A percentile compares a stretch with the other conserved stretches of the same genome.
Evolutionary conservation across 805 yeast genomes (phyloP).

Genomic region (Myxozyma kluyveri): DNA sequence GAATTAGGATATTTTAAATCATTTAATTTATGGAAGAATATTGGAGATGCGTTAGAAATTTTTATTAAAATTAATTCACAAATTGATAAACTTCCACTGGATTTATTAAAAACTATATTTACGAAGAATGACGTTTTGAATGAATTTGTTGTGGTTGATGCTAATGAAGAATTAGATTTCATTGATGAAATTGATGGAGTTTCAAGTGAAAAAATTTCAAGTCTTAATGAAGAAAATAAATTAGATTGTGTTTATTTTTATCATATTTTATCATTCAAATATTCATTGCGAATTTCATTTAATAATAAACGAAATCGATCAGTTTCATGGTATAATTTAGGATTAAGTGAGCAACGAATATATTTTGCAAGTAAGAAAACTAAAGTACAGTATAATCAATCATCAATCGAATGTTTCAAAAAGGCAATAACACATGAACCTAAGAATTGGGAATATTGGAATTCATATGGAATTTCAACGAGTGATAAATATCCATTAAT

Average conservation of each 20-base stretch:
- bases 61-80: slow-evolving; percentile 57
- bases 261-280: slow-evolving; percentile 23
- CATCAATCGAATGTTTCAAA: slow-evolving; percentile 58
- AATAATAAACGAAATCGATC: slow-evolving; percentile 21
- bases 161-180: slow-evolving; percentile 1
- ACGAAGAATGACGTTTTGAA: not conserved
- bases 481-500: slow-evolving; percentile 62
- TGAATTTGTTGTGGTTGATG: not conserved
- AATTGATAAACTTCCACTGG: slow-evolving; percentile 51
- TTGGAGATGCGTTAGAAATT: slow-evolving; percentile 56
- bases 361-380: slow-evolving; percentile 43
- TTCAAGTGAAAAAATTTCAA: not conserved
- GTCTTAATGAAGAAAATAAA: not conserved
- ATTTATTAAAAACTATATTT: slow-evolving; percentile 35
- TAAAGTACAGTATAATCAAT: slow-evolving; percentile 33
- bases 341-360: slow-evolving; percentile 44
- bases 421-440: slow-evolving; percentile 70
- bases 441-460: slow-evolving; percentile 73
- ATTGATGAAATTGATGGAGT: slow-evolving; percentile 29
- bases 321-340: slow-evolving; percentile 62
- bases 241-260: not conserved
- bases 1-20: not conserved
- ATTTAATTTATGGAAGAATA: slow-evolving; percentile 45
- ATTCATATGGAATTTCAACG: slow-evolving; percentile 74
- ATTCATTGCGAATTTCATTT: slow-evolving; percentile 12